A percentile compares a stretch with the other conserved stretches of the same genome.
phyloP scores from a whole-genome alignment of 192 early-diverging fungal species.

The Linnemannia exigua region DNA sequence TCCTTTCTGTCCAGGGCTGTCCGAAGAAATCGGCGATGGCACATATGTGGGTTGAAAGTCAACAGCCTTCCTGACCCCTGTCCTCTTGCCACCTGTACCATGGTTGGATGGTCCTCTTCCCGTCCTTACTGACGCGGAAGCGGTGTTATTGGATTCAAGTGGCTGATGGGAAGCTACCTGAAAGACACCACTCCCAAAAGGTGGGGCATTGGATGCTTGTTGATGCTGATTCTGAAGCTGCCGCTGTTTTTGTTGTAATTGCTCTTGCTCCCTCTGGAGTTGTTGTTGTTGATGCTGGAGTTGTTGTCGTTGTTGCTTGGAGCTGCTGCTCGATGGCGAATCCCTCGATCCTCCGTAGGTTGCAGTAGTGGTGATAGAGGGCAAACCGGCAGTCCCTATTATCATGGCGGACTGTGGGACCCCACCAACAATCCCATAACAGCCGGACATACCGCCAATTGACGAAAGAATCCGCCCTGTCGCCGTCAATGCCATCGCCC shows the following conservation, averaged over 20 bases:
- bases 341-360: not conserved
- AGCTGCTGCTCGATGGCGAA: not conserved
- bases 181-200: not conserved
- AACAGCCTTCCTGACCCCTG: not conserved
- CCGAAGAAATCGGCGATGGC: not conserved
- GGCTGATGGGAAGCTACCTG: not conserved
- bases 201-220: not conserved
- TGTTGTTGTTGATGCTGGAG: not conserved
- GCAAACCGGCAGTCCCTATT: not conserved
- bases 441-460: constrained; percentile 29
- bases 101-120: not conserved
- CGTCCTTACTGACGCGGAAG: not conserved
- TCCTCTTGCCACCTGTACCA: not conserved
- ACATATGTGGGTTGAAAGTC: not conserved
- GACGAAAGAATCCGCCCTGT: constrained; percentile 37
- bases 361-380: not conserved
- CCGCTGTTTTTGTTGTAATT: not conserved
- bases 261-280: not conserved
- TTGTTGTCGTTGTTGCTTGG: not conserved
- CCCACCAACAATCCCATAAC: constrained; percentile 31
- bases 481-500: constrained; percentile 12
- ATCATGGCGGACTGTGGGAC: not conserved
- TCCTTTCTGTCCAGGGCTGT: not conserved
- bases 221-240: constrained; percentile 1
- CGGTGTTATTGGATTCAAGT: not conserved